Conservation (phyloP, 2,329 filamentous ascomycete genomes). For the Trematosphaeria pertusa region DNA sequence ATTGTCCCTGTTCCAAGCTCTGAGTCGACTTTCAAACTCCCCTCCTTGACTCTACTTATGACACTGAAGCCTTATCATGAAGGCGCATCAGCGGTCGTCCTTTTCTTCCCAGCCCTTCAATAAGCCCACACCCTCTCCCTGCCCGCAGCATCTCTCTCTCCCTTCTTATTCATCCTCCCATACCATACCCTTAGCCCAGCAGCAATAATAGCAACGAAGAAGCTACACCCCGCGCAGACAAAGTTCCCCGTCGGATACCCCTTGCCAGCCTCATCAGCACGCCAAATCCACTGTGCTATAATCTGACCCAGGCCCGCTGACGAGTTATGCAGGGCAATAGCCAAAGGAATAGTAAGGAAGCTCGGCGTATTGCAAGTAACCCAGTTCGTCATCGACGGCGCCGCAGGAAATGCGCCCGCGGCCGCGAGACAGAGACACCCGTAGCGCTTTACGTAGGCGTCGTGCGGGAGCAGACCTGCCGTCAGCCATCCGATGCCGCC, state of each 20-base stretch:
- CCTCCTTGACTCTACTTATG: no score
- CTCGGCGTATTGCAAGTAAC: conserved; percentile 50
- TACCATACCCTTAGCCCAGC: conserved; percentile 33
- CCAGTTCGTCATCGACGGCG: conserved; percentile 48
- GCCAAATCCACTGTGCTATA: conserved; percentile 53
- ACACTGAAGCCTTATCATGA: no score
- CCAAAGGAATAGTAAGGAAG: conserved; percentile 46
- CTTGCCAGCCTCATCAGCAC: conserved; percentile 27
- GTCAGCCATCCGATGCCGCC: conserved; percentile 44
- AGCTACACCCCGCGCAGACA: conserved; percentile 49
- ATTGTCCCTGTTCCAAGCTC: no score
- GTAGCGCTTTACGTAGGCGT: conserved; percentile 36
- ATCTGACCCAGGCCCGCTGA: conserved; percentile 49
- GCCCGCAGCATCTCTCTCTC: background rate
- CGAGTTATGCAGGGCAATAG: conserved; percentile 49
- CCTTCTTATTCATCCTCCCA: conserved; percentile 33
- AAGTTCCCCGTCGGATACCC: conserved; percentile 52
- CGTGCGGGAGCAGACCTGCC: conserved; percentile 34
- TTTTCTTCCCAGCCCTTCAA: no score
- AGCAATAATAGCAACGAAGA: conserved; percentile 35
- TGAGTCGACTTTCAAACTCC: no score
- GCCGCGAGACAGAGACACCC: conserved; percentile 49
- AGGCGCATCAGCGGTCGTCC: no score
- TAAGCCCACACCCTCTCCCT: conserved; percentile 7
- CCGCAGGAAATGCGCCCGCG: conserved; percentile 46